Evolutionary conservation across 352 stramenopile species (phyloP), one percentile per base, ranked within the genome.

Genomic region (Aphanomyces euteiches): DNA sequence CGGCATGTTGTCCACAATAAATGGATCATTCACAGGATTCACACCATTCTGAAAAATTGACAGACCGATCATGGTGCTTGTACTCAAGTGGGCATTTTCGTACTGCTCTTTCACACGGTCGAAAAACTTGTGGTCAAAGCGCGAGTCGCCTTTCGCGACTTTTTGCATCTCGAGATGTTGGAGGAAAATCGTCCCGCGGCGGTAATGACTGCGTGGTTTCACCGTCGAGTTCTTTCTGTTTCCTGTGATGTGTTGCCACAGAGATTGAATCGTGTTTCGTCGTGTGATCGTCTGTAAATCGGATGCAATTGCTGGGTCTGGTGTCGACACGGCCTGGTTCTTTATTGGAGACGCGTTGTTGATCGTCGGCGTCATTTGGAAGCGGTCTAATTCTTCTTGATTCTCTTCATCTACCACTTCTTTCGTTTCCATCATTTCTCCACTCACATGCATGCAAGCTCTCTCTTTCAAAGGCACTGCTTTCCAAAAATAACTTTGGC

Each of bases 101-200:
- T 89, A 92, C 19, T 83, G 75, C 15, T 75, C 78, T 63, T 92
- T 92, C 48, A 92, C 79, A 66, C 84, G 82, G 5, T 92, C 82
- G 53, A 92, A 90, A 58, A 92, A 92, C 73, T 92, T 92, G 76
- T 87, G 82, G 61, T 92, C 84, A 21, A 85, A 87, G 19, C 89
- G 82, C 0, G 80, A 90, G 7, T 81, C 84, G 40, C 81, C 75
- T 5, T 80, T 82, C 3, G 73, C 67, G n/a, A 78, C 79, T 39
- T 88, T 81, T 64, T 92, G 89, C 21, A 79, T 76, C 58, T 90
- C 81, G 47, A 92, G 67, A 61, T 92, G 84, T 66, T 83, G 83
- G 57, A 92, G 84, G 17, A 90, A 57, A 56, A 91, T 90, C 10
- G 82, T 88, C 8, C 84, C 84, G 48, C 82, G 84, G 3, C 84